These are phyloP conservation scores for Cucurbita ficifolia DNA, from an alignment of 306 rosid species.

Conservation along the genomic window DNA sequence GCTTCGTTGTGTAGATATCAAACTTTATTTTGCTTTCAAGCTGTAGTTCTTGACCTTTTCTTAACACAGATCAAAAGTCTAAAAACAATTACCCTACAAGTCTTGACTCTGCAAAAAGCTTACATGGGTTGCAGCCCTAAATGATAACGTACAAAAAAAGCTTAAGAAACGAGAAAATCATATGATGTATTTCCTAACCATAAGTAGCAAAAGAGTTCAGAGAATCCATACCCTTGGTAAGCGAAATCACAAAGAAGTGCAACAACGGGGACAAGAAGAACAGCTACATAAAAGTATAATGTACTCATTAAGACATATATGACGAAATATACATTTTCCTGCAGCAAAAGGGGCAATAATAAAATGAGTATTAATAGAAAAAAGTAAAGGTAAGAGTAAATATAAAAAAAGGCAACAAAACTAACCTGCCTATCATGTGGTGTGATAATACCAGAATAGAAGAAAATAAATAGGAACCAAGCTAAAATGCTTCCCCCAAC, in stretches of 20 bases:
- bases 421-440: slow-evolving; percentile 59
- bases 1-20: not conserved
- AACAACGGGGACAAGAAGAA: slow-evolving; percentile 66
- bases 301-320: slow-evolving; percentile 85
- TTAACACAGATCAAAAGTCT: not conserved
- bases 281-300: slow-evolving; percentile 55
- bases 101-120: not conserved
- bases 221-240: slow-evolving; percentile 63
- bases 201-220: not conserved
- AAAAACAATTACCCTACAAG: not conserved
- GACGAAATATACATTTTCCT: slow-evolving; percentile 75
- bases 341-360: slow-evolving; percentile 19
- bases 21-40: not conserved
- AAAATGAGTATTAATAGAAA: not conserved
- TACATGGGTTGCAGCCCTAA: not conserved
- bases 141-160: not conserved
- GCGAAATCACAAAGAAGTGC: slow-evolving; percentile 80
- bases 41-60: not conserved
- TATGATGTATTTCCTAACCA: not conserved
- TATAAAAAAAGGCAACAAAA: not conserved
- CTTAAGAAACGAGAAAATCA: not conserved
- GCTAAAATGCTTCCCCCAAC: slow-evolving; percentile 91
- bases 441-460: slow-evolving; percentile 56
- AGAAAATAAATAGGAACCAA: slow-evolving; percentile 68
- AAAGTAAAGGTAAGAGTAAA: not conserved